Conservation (phyloP, 139 green algal genomes). For the Chlamydomonas applanata region DNA sequence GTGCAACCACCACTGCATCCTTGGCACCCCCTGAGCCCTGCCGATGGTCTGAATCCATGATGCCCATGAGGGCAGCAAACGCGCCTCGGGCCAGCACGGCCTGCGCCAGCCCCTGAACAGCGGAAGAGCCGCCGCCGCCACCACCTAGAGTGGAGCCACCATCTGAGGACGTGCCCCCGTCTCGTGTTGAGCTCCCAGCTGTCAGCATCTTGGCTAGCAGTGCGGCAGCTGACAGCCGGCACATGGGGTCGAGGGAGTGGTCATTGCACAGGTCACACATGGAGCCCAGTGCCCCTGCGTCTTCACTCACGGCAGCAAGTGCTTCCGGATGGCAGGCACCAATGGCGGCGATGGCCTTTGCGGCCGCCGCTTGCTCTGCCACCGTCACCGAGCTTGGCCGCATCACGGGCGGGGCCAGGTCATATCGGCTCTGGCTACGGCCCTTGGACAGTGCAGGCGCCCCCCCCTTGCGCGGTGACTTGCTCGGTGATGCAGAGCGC, state of each 20-base stretch:
- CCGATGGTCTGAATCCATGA: constrained; percentile 4
- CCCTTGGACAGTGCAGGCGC: too few species aligned
- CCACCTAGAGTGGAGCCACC: too few species aligned
- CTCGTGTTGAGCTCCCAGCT: neutral
- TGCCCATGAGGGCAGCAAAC: neutral
- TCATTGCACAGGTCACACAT: constrained; percentile 2
- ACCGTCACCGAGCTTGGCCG: too few species aligned
- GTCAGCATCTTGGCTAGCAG: neutral
- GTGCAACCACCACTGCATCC: neutral
- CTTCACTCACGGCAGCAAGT: neutral
- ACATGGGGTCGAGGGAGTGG: neutral
- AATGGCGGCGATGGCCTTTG: neutral
- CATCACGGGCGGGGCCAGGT: too few species aligned
- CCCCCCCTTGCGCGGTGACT: too few species aligned
- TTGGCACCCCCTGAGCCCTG: constrained; percentile 2
- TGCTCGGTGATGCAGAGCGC: too few species aligned
- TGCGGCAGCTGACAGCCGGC: neutral
- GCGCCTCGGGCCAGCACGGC: neutral
- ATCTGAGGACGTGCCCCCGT: neutral
- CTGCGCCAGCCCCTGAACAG: neutral
- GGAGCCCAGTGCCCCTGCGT: neutral
- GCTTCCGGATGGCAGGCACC: neutral
- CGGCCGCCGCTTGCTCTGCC: neutral
- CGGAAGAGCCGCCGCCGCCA: too few species aligned
- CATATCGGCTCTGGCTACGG: too few species aligned